Base-by-base conservation (phyloP, 495 filamentous ascomycete species). In the Endocarpon pusillum region DNA sequence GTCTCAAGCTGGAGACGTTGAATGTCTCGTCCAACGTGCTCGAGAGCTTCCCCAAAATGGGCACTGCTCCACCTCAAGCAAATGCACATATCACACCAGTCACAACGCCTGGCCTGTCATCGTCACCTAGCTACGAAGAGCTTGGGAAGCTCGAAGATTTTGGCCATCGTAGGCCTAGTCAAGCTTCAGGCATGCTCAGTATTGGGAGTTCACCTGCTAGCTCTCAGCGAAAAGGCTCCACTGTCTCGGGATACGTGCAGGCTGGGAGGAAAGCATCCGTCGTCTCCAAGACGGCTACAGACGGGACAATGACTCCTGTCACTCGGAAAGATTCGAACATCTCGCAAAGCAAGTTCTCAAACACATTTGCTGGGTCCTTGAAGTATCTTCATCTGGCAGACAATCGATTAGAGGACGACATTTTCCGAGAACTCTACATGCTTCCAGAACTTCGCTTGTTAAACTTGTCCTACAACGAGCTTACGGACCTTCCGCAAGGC, bases 11-110 rank as follows among this genome's bases (percentile, higher is more conserved):
- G 35, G 84, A 94, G 49, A 83, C 79, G 0, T 66, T 99, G 31
- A 99, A 99, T 53, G 75, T 92, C 12, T 94, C 86, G 1, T 91
- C 89, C 5, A 99, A 99, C 43, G 69, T 94, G 7, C 58, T 99
- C 3, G 75, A 83, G 14, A 71, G 63, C 34, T 96, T 99, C 45
- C 89, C 89, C 0, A 94, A 92, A 42, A 81, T 74, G 28, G 71
- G 71, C 15, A 71, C 72, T 19, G 62, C 72, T 11, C 50, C 64
- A 12, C 73, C 78, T 3, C 62, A 70, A 37, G 43, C 71, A 18
- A 69, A 71, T 12, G 65, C 61, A 2, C 46, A 41, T 18, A 40
- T 36, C 8, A 80, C 68, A 22, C 64, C 62, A n/a, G 54, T 54
- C 2, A 51, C 60, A 14, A 70, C 61, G 4, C 68, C 72, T 0